These are phyloP conservation scores for Yarrowia deformans DNA, from an alignment of 805 yeast genomes.

Conservation along the genomic window DNA sequence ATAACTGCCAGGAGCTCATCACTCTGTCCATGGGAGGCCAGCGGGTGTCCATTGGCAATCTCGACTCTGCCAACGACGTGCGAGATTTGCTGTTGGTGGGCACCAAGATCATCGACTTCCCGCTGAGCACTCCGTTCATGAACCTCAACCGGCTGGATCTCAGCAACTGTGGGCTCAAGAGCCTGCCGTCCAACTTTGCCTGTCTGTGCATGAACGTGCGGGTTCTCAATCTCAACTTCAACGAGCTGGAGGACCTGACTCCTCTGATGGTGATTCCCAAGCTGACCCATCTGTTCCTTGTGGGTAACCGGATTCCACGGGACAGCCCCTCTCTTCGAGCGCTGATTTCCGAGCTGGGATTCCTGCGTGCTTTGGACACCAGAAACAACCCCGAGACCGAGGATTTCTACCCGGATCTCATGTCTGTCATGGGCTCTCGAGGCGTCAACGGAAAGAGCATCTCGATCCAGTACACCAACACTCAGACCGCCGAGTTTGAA, in stretches of 20 bases:
- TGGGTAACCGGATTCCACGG: slow-evolving; percentile 45
- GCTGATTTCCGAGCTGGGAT: slow-evolving; percentile 12
- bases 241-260: slow-evolving; percentile 45
- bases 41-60: slow-evolving; percentile 29
- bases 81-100: slow-evolving; percentile 55
- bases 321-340: neutral
- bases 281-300: slow-evolving; percentile 46
- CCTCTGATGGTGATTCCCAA: slow-evolving; percentile 46
- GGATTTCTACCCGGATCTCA: slow-evolving; percentile 30
- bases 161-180: slow-evolving; percentile 44
- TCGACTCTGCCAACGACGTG: slow-evolving; percentile 47
- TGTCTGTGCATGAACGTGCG: slow-evolving; percentile 47
- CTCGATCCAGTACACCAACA: slow-evolving; percentile 17
- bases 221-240: slow-evolving; percentile 49
- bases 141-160: slow-evolving; percentile 49
- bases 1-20: slow-evolving; percentile 53
- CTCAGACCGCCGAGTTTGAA: slow-evolving; percentile 20
- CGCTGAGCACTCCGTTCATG: slow-evolving; percentile 46
- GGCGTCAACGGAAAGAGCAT: neutral
- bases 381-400: slow-evolving; percentile 23
- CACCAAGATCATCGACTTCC: slow-evolving; percentile 41
- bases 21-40: slow-evolving; percentile 46
- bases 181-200: slow-evolving; percentile 46
- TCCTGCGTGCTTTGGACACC: slow-evolving; percentile 10
- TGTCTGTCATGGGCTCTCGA: neutral